Evolutionary conservation across 345 rosid species (phyloP), one percentile per base, ranked within the genome.

Genomic region (Corymbia maculata): DNA sequence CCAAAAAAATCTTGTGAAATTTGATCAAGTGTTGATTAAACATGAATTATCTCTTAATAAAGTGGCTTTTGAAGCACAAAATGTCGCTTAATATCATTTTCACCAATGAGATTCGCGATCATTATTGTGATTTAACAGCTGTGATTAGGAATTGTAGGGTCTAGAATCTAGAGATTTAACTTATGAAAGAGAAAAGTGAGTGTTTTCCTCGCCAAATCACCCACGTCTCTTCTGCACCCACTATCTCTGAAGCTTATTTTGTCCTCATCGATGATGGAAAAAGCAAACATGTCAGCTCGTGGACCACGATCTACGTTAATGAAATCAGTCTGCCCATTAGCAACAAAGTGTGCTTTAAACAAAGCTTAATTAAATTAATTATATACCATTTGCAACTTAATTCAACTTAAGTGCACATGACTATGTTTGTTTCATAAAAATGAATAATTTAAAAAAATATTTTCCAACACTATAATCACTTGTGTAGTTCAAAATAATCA

Each of bases 381-480:
- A 1, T 68, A 2, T 8, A 32, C 22, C 44, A 59, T 4, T 59
- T 4, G 68, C 26, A 30, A 59, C 1, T 26, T 11, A 0, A 55
- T 55, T 55, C 28, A 55, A 1, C 61, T 8, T 3, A 55, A 10
- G 42, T 36, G 42, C 42, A 36, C 42, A 36, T 11, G 12, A 50
- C 10, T 50, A 50, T 13, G 10, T 59, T 59, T 59, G 14, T 9
- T 26, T 59, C 30, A 8, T 1, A 59, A 59, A 11, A 59, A 59
- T 10, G 5, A 59, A 0, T 26, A 11, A 59, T 11, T 0, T 2
- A 10, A 1, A 21, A 53, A 0, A 55, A 55, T 1, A 55, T 21
- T 0, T 55, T 55, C 21, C 0, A 55, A 0, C 10, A 3, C 24
- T 10, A 59, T 26, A 5, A 59, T 26, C 0, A 59, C 5, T 26